Evolutionary conservation across 2,329 filamentous ascomycete genomes (phyloP).

Genomic region (Diaporthe citriasiana): DNA sequence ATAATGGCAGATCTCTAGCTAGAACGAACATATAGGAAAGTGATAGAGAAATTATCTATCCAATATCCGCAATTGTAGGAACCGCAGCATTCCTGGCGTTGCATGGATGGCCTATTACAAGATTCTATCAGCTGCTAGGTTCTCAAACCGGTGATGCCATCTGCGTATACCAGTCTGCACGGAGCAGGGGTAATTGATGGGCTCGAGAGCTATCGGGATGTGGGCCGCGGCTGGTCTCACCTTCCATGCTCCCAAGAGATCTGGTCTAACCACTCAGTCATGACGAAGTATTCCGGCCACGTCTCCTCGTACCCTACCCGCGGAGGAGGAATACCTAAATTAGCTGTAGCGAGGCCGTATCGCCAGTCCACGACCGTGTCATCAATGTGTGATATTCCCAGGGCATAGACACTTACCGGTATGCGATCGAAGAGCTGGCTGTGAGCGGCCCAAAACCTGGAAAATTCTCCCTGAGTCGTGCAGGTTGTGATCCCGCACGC

Average conservation of each 20-base stretch:
- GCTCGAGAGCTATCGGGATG: too few relatives aligned
- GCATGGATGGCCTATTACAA: background rate
- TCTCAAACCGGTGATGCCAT: background rate
- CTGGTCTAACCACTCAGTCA: background rate
- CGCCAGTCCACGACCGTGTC: background rate
- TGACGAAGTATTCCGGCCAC: background rate
- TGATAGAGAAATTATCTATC: too few relatives aligned
- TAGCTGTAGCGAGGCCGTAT: background rate
- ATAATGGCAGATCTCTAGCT: background rate
- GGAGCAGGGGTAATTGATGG: background rate
- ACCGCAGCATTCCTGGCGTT: background rate
- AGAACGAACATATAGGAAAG: background rate
- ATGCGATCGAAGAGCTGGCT: background rate
- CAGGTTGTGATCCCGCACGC: constrained; percentile 8
- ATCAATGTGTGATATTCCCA: background rate
- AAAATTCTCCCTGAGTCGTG: background rate
- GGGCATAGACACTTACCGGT: background rate
- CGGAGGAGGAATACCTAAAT: background rate
- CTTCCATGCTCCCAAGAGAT: background rate
- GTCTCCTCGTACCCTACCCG: background rate
- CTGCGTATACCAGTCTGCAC: background rate
- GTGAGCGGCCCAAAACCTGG: constrained; percentile 7
- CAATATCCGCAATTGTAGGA: background rate
- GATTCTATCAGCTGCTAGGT: background rate
- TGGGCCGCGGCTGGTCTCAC: background rate